Evolutionary conservation across 768 basidiomycete genomes (phyloP), one percentile per base, ranked within the genome.

Genomic region (Macrolepiota fuliginosa): DNA sequence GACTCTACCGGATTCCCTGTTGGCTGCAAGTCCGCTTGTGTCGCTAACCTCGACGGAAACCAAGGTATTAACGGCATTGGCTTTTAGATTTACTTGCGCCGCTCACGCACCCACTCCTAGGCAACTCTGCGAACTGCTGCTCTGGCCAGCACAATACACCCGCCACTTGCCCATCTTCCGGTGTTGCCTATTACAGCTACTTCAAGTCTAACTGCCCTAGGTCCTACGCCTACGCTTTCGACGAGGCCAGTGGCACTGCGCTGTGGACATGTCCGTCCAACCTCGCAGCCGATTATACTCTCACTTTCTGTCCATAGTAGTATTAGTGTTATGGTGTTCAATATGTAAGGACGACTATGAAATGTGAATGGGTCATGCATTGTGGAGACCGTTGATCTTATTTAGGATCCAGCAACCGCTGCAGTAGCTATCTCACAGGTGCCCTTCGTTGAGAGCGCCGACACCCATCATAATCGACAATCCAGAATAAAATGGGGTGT

Each of bases 101-200:
- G 29, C 52, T 49, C 9, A 49, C 11, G 1, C 27, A 37, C 4
- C 29, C 35, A 5, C n/a, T 13, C 24, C 19, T 51, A 84, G 84
- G 66, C 36, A 81, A 89, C 73, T 86, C 85, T 24, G 71, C 78
- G 4, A 86, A 88, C 67, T 89, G 88, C 71, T 90, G 88, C 75
- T 81, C 81, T 15, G 89, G 89, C 10, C 70, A 69, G 45, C 75
- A 81, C 71, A 72, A 71, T 69, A 85, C 83, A 4, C 71, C 84
- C 1, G 71, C 67, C 10, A 87, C 85, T 0, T 89, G 88, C 69
- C 87, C 86, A 19, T 56, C 80, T 3, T 82, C 82, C 0, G 74
- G 75, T 64, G 54, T 79, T 32, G 65, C 65, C 3, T 77, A 66
- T 62, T 78, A 80, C 64, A 69, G 66, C 59, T 79, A 77, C 65